Conservation (phyloP, 202 grass and related monocot species). For the Dendrocalamus latiflorus region DNA sequence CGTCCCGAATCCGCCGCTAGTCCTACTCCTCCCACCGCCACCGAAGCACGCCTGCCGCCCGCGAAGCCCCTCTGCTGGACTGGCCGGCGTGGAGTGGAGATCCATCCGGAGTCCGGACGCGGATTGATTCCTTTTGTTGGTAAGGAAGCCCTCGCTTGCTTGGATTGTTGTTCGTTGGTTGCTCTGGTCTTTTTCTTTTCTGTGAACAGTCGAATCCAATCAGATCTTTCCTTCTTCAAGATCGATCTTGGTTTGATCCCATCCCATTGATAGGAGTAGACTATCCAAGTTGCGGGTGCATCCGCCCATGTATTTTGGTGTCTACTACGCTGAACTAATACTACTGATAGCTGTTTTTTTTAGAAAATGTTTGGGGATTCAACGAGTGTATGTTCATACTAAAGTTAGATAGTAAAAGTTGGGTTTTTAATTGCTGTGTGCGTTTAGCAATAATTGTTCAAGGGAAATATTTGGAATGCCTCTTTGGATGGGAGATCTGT, state of each 20-base stretch:
- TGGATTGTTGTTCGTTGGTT: background rate
- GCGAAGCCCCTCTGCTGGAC: background rate
- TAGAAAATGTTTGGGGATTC: no score
- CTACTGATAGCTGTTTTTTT: no score
- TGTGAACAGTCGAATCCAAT: background rate
- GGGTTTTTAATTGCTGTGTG: background rate
- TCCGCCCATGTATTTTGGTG: background rate
- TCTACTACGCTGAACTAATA: background rate
- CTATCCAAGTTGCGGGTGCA: no score
- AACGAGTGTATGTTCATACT: background rate
- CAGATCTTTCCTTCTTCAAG: background rate
- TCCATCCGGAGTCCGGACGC: background rate
- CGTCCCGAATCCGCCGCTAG: no score
- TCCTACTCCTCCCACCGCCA: no score
- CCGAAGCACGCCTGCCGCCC: no score
- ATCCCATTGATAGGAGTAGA: no score
- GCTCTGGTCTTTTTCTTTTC: background rate
- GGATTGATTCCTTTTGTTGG: background rate
- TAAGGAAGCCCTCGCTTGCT: background rate
- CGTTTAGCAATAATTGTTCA: background rate
- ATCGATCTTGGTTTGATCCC: no score
- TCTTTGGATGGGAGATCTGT: background rate
- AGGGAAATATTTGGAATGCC: background rate
- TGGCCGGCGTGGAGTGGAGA: background rate
- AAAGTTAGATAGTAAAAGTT: constrained; percentile 4